These are phyloP conservation scores for Ceratocystis albifundus DNA, from an alignment of 2,329 filamentous ascomycete genomes.

Conservation along the genomic window DNA sequence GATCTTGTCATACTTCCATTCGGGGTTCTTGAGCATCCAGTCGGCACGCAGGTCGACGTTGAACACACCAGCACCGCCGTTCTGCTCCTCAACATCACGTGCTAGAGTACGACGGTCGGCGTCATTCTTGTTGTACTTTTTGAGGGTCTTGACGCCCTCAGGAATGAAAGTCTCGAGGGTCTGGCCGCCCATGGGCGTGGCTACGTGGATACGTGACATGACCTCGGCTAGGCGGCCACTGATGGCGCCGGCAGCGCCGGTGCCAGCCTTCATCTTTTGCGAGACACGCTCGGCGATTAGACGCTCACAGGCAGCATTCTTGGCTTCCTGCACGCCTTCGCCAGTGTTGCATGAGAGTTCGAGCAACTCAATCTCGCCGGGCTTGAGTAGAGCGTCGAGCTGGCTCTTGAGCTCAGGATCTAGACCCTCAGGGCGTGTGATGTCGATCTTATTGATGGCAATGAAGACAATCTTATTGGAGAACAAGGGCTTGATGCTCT, in stretches of 20 bases:
- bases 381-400: conserved; percentile 68
- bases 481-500: conserved; percentile 93
- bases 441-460: conserved; percentile 96
- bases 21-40: conserved; percentile 74
- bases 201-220: conserved; percentile 89
- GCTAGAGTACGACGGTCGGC: conserved; percentile 73
- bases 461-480: conserved; percentile 95
- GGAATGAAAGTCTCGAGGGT: conserved; percentile 77
- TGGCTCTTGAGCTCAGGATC: conserved; percentile 66
- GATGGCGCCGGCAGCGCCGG: conserved; percentile 60
- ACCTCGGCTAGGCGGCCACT: conserved; percentile 80
- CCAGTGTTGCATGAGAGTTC: conserved; percentile 91
- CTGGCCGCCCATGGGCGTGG: conserved; percentile 75
- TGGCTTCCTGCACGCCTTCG: conserved; percentile 86
- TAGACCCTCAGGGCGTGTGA: conserved; percentile 76
- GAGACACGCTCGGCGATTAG: conserved; percentile 86
- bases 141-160: conserved; percentile 64
- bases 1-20: conserved; percentile 94
- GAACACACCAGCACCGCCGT: conserved; percentile 91
- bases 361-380: conserved; percentile 81
- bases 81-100: conserved; percentile 78
- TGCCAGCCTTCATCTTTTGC: conserved; percentile 91
- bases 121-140: conserved; percentile 84
- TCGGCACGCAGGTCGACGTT: conserved; percentile 84
- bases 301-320: conserved; percentile 88